Base-by-base conservation (phyloP, 2,329 filamentous ascomycete species). In the Myriosclerotinia duriaeana region DNA sequence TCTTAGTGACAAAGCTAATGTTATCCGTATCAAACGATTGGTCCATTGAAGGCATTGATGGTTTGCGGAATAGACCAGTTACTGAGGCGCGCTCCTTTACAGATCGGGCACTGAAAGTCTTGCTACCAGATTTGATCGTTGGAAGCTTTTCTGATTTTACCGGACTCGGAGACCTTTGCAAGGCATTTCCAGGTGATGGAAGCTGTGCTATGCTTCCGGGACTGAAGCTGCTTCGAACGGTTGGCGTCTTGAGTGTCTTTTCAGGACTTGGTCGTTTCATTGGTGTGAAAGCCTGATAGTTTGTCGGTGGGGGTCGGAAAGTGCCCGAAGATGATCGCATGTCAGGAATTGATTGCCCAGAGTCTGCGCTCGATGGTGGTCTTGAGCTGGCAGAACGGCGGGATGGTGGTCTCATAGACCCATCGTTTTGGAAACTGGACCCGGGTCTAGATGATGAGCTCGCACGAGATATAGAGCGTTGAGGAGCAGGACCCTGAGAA, bases 401-500 rank as follows among this genome's bases (percentile, higher is more conserved):
- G 0, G 79, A 78, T 20, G 83, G 79, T 38, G 79, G 79, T 38
- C 64, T 65, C 78, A 74, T 84, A 76, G 83, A 89, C 71, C 74
- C 84, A 79, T 80, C 90, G 78, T 77, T 87, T 74, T 76, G 89
- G 81, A 79, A 89, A 81, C 79, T 89, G 70, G 77, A 92, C 74
- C 69, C 71, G n/a, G 74, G 72, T 42, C 73, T 70, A 7, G 74
- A 75, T 14, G 66, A 67, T 50, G 67, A 67, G 30, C 56, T 69
- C 7, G 67, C 66, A 22, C 70, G 70, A 20, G 73, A 74, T 12
- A 68, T n/a, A 40, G 89, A 84, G 22, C 83, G 81, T 78, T 85
- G 84, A 8, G 84, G 81, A 67, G 84, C 84, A 8, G 84, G 81
- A 67, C 84, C 84, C n/a, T 87, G 82, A 2, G 81, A 78, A 59